These are phyloP conservation scores for Epichloe gansuensis DNA, from an alignment of 2,329 filamentous ascomycete species.

Conservation along the genomic window DNA sequence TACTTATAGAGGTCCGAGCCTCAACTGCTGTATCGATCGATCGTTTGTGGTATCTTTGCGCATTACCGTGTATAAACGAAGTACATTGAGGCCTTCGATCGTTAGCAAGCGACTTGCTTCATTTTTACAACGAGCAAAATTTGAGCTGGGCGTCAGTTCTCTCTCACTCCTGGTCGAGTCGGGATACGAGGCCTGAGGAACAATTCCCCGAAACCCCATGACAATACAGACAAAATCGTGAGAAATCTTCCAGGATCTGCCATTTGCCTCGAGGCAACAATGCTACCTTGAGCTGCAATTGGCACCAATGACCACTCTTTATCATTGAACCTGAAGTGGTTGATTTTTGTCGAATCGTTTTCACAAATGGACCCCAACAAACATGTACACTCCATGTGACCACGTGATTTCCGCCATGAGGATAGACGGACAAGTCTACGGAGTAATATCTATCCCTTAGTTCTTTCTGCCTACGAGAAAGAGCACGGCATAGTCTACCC, in stretches of 20 bases:
- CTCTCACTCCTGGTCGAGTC: neutral
- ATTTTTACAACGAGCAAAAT: neutral
- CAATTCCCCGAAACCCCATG: neutral
- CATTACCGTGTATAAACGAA: no score
- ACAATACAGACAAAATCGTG: neutral
- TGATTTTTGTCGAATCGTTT: neutral
- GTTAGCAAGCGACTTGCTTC: no score
- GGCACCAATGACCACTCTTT: neutral
- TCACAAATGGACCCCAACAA: neutral
- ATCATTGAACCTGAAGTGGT: neutral
- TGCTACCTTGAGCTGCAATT: neutral
- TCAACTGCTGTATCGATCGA: no score
- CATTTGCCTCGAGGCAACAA: neutral
- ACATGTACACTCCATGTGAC: no score
- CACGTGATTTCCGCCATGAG: neutral
- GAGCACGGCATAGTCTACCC: neutral
- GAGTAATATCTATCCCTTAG: neutral
- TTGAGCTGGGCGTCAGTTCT: neutral
- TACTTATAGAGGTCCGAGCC: no score
- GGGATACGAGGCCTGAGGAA: neutral
- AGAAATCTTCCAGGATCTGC: neutral
- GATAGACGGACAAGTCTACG: neutral
- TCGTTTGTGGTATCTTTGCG: no score
- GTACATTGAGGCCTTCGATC: no score
- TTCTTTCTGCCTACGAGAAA: slow-evolving; percentile 9